A percentile compares a stretch with the other conserved stretches of the same genome.
Evolutionary conservation across 2,329 filamentous ascomycete genomes (phyloP).

Genomic region (Geoglossum cookeanum): DNA sequence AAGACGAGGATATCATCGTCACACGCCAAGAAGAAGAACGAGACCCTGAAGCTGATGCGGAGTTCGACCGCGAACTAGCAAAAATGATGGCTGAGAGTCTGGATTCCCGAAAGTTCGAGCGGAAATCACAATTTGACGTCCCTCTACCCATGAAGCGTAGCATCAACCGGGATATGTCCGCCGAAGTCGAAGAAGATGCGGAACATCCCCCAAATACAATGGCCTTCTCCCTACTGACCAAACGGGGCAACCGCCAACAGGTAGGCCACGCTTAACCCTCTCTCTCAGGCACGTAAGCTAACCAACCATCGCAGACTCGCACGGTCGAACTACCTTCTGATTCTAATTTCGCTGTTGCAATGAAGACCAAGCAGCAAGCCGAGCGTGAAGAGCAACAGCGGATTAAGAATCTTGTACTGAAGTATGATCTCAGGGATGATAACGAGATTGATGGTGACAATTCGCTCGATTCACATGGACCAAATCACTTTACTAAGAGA

Average conservation of each 20-base stretch:
- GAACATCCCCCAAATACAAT: slow-evolving; percentile 41
- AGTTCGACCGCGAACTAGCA: slow-evolving; percentile 93
- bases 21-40: slow-evolving; percentile 77
- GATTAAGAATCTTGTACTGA: slow-evolving; percentile 93
- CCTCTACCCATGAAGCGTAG: slow-evolving; percentile 69
- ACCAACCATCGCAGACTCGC: slow-evolving; percentile 43
- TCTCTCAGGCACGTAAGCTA: neutral
- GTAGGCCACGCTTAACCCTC: slow-evolving; percentile 26
- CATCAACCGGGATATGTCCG: slow-evolving; percentile 36
- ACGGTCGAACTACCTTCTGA: slow-evolving; percentile 45
- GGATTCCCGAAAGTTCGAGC: slow-evolving; percentile 88
- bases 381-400: slow-evolving; percentile 93
- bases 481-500: slow-evolving; percentile 24
- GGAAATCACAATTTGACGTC: slow-evolving; percentile 89
- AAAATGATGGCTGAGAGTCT: slow-evolving; percentile 97
- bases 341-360: slow-evolving; percentile 84
- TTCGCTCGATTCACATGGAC: slow-evolving; percentile 23
- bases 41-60: slow-evolving; percentile 85
- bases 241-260: slow-evolving; percentile 90
- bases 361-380: slow-evolving; percentile 88
- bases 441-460: slow-evolving; percentile 65
- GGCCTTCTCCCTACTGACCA: slow-evolving; percentile 91
- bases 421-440: slow-evolving; percentile 78
- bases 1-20: slow-evolving; percentile 81
- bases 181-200: slow-evolving; percentile 20